Base-by-base conservation (phyloP, 495 filamentous ascomycete species). In the Hypoxylon perforatum region DNA sequence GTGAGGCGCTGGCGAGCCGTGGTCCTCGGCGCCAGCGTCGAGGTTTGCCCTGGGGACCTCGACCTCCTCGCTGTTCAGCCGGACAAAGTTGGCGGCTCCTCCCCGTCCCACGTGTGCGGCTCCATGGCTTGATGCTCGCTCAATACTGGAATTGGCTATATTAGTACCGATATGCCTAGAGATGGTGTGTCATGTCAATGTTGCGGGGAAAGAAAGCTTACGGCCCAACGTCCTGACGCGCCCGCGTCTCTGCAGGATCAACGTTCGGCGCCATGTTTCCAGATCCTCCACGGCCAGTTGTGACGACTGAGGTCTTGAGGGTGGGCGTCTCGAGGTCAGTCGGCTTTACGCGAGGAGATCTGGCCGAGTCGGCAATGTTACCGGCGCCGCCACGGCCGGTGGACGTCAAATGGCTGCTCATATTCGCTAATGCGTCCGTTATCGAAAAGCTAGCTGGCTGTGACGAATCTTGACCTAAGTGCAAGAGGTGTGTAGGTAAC, bases 251-350 rank as follows among this genome's bases (percentile, higher is more conserved):
- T 15, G 82, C 78, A 3, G 88, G 87, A 62, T 93, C 88, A 52
- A 85, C 85, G 66, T 87, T 84, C 54, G 77, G 77, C 17, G 88
- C 81, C 89, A 94, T 93, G 76, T 94, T 94, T 19, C 91, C 91
- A 9, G 77, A 77, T 36, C 81, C 82, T 3, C 85, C 83, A 15
- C 83, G 85, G 47, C 85, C 94, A 17, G 94, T 97, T 4, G 94
- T 96, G 71, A 92, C 94, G 60, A 92, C 79, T 14, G 90, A 81
- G 18, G 84, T 84, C 78, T 96, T 97, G 73, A 97, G 87, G 42
- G 87, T 91, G 0, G 94, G 94, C 3, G 93, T 96, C 65, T 88
- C 79, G 55, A 96, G 84, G 68, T 92, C 90, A 15, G 80, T 71
- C 57, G 87, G 80, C 11, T 79, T 75, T 57, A 83, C 68, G 30